Percentiles rank a stretch among this genome's conserved stretches.
Conservation (phyloP, 495 filamentous ascomycete species). For the Penicillium argentinense region DNA sequence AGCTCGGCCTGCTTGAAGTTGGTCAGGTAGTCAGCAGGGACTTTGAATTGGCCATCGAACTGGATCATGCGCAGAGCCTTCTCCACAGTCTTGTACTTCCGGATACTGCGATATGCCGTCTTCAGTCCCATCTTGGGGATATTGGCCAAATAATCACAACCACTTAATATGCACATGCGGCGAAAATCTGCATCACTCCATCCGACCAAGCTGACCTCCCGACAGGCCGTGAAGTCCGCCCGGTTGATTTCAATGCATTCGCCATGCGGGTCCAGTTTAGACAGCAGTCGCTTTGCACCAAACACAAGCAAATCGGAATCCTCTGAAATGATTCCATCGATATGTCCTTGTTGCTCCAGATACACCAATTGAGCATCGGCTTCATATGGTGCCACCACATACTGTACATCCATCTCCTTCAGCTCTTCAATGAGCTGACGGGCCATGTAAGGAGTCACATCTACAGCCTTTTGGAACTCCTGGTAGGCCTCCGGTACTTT, state of each 20-base stretch:
- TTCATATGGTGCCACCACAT: slow-evolving; percentile 96
- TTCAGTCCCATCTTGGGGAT: slow-evolving; percentile 87
- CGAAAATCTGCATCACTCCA: slow-evolving; percentile 93
- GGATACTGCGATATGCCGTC: slow-evolving; percentile 85
- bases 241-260: slow-evolving; percentile 90
- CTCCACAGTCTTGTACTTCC: slow-evolving; percentile 85
- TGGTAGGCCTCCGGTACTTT: slow-evolving; percentile 76
- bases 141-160: slow-evolving; percentile 92
- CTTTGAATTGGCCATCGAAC: slow-evolving; percentile 79
- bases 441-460: slow-evolving; percentile 96
- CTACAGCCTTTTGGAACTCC: slow-evolving; percentile 92
- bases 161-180: slow-evolving; percentile 93
- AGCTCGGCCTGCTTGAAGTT: slow-evolving; percentile 81
- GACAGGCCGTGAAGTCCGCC: slow-evolving; percentile 80
- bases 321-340: slow-evolving; percentile 88
- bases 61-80: slow-evolving; percentile 76
- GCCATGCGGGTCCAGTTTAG: slow-evolving; percentile 92
- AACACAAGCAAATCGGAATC: slow-evolving; percentile 97
- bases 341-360: slow-evolving; percentile 78
- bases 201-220: slow-evolving; percentile 82
- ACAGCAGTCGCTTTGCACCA: slow-evolving; percentile 83
- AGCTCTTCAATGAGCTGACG: slow-evolving; percentile 87
- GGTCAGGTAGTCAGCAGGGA: slow-evolving; percentile 76
- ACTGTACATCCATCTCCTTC: slow-evolving; percentile 74
- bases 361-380: slow-evolving; percentile 96